Conservation (phyloP, 2,329 filamentous ascomycete species). For the Xylariales sp. region DNA sequence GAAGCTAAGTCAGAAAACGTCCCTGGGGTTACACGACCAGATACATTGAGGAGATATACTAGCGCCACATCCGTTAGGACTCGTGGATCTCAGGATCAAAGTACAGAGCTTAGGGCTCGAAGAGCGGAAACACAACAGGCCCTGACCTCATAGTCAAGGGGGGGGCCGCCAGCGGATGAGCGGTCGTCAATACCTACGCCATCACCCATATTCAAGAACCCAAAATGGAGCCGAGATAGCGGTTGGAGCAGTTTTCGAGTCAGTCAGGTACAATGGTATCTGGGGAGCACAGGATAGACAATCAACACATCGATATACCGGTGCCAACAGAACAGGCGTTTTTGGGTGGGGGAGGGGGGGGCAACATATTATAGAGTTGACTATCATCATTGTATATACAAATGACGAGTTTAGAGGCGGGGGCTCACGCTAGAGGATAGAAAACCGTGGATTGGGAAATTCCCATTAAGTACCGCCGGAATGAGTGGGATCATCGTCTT, state of each 20-base stretch:
- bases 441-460: background rate
- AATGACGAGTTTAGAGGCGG: conserved; percentile 37
- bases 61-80: conserved; percentile 39
- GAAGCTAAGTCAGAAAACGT: conserved; percentile 36
- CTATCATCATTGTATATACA: conserved; percentile 6
- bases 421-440: conserved; percentile 40
- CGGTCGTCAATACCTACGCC: conserved; percentile 14
- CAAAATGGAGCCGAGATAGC: conserved; percentile 32
- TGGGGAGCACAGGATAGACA: conserved; percentile 41
- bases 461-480: background rate
- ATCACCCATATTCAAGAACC: conserved; percentile 26
- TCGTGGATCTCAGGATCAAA: conserved; percentile 36
- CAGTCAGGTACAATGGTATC: conserved; percentile 39
- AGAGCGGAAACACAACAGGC: conserved; percentile 44
- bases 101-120: conserved; percentile 24
- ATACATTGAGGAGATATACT: conserved; percentile 40
- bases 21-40: conserved; percentile 35
- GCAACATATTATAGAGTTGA: background rate
- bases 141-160: conserved; percentile 43
- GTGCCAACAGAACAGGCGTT: conserved; percentile 23
- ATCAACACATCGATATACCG: conserved; percentile 8
- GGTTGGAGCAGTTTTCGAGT: conserved; percentile 3
- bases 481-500: background rate
- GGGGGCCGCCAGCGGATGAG: conserved; percentile 20
- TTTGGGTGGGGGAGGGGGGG: background rate